Evolutionary conservation across 2,329 filamentous ascomycete species (phyloP).

Genomic region (Ophiocordyceps robertsii): DNA sequence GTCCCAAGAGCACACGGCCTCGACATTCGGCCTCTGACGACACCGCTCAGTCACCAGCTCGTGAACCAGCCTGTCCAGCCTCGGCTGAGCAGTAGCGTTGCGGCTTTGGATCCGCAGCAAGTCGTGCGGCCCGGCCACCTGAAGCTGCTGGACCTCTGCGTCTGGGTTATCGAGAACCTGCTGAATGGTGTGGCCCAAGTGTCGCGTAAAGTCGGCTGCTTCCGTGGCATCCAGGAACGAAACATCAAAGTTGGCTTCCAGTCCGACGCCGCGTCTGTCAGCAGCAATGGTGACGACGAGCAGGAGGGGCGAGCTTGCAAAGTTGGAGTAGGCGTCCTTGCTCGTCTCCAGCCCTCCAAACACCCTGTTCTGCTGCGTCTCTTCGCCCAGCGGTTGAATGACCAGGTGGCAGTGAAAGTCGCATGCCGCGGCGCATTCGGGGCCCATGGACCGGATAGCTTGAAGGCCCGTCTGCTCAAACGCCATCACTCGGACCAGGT

Average conservation of each 20-base stretch:
- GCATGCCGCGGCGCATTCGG: slow-evolving; percentile 1
- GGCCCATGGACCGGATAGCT: not conserved
- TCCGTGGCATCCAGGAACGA: not conserved
- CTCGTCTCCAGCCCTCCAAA: not conserved
- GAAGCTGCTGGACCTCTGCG: not conserved
- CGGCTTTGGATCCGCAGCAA: not conserved
- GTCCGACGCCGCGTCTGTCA: not conserved
- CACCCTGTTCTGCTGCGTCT: not conserved
- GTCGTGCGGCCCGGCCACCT: not conserved
- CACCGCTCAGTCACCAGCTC: slow-evolving; percentile 1
- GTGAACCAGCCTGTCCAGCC: not conserved
- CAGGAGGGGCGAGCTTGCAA: not conserved
- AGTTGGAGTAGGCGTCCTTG: not conserved
- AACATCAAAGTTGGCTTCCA: slow-evolving; percentile 1
- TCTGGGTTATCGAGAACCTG: not conserved
- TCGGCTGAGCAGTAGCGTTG: not conserved
- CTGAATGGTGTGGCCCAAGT: not conserved
- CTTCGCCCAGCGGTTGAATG: not conserved
- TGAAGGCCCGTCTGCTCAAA: slow-evolving; percentile 1
- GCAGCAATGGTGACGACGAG: not conserved
- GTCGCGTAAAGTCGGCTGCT: not conserved
- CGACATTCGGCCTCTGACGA: not conserved
- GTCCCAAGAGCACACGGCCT: slow-evolving; percentile 1
- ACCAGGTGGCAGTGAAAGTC: slow-evolving; percentile 2
- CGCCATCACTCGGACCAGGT: slow-evolving; percentile 1